Evolutionary conservation across 495 filamentous ascomycete genomes (phyloP), one percentile per base, ranked within the genome.

Genomic region (Cryomyces minteri): DNA sequence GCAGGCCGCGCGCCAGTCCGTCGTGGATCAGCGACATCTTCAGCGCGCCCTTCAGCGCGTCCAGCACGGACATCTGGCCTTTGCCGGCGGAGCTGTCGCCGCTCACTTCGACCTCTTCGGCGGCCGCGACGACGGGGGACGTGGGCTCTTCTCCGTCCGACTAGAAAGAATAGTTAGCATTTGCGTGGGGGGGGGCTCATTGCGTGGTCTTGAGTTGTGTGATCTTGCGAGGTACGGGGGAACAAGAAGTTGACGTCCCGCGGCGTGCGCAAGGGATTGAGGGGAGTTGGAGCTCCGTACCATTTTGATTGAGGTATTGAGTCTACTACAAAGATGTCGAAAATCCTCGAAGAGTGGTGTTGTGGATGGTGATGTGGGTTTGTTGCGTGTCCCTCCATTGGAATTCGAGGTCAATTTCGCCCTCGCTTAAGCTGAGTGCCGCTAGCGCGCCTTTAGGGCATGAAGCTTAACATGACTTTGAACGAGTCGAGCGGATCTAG

Each of bases 11-110:
- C 51, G 90, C 92, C 50, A 98, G 87, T 63, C 90, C 90, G 65
- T 98, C 92, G 79, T 98, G 88, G 80, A 96, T 95, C 55, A 98
- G 84, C 31, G 90, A 85, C 62, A 95, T 79, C 74, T 94, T 94
- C 51, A 98, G 77, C 52, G 94, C 90, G 58, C 82, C 88, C 72
- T 96, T 96, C 54, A 98, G 82, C 48, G 90, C 92, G 55, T 96
- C 90, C 54, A 94, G 82, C 58, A 95, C 87, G 57, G 82, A 84
- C 88, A 96, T 95, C 73, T 93, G 83, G 58, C 88, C 87, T 62
- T 83, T 82, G 61, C 70, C 66, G 58, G 73, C 67, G 55, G 74
- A 67, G 54, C 79, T 81, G 66, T 92, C 83, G 65, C 80, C 85
- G 65, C 76, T 73, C 60, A 93, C 84, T 68, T 93, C 86, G 61